Evolutionary conservation across 805 yeast species (phyloP).

Genomic region (Yarrowia sp.): DNA sequence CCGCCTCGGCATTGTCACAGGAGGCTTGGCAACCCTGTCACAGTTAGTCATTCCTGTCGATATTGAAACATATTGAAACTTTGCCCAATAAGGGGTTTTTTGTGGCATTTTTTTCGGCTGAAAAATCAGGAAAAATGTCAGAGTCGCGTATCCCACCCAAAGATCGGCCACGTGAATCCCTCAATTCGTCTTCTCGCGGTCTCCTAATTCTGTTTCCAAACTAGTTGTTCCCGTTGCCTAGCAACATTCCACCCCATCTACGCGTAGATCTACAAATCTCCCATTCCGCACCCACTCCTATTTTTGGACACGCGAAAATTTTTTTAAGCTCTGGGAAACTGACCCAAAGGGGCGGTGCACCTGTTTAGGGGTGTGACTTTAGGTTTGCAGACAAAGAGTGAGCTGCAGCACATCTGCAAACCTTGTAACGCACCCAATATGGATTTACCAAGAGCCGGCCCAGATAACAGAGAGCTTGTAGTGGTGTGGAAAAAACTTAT

Average conservation of each 20-base stretch:
- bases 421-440: neutral
- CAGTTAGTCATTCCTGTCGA: slow-evolving; percentile 15
- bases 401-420: neutral
- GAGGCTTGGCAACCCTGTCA: slow-evolving; percentile 15
- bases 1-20: slow-evolving; percentile 22
- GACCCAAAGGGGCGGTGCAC: slow-evolving; percentile 21
- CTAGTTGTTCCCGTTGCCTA: too few relatives aligned
- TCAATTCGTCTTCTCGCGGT: too few relatives aligned
- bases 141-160: too few relatives aligned
- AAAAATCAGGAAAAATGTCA: neutral
- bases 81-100: neutral
- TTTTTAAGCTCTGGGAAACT: neutral
- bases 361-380: neutral
- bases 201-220: too few relatives aligned
- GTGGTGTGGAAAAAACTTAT: slow-evolving; percentile 23
- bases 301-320: slow-evolving; percentile 9
- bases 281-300: slow-evolving; percentile 5
- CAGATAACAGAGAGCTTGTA: slow-evolving; percentile 20
- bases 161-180: too few relatives aligned
- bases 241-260: neutral
- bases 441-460: neutral
- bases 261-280: neutral
- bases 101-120: neutral
- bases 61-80: slow-evolving; percentile 16
- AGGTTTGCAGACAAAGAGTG: neutral